Evolutionary conservation across 768 basidiomycete genomes (phyloP).

Genomic region (Rhodotorula graminis): DNA sequence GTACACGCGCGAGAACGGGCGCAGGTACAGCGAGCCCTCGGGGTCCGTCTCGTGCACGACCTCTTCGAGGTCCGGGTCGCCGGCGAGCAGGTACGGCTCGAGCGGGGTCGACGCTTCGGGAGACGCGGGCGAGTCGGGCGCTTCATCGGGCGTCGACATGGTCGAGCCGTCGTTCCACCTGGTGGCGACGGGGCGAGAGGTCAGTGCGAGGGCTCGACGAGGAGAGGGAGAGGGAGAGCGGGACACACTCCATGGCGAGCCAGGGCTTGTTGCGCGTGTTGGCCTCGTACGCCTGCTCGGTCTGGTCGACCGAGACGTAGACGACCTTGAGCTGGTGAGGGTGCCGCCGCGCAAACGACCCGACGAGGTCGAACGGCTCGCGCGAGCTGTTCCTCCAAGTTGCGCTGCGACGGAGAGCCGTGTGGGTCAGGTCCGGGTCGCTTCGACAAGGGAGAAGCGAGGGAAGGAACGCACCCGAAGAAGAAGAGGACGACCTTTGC

Average conservation of each 20-base stretch:
- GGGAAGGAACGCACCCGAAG: conserved; percentile 26
- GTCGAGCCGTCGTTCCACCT: conserved; percentile 42
- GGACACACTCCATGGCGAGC: conserved; percentile 38
- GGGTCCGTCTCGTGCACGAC: conserved; percentile 17
- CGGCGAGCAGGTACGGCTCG: conserved; percentile 41
- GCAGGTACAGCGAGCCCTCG: conserved; percentile 27
- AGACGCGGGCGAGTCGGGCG: not conserved
- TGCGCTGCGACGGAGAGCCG: conserved; percentile 9
- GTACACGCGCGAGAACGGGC: conserved; percentile 40
- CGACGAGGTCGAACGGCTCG: conserved; percentile 21
- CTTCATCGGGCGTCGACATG: not conserved
- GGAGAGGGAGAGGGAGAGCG: not conserved
- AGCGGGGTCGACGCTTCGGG: not conserved
- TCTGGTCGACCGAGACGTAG: conserved; percentile 37
- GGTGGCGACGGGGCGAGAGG: not conserved
- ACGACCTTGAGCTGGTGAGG: conserved; percentile 40
- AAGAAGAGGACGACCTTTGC: conserved; percentile 35
- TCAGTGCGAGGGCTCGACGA: not conserved
- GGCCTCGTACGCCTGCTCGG: conserved; percentile 9
- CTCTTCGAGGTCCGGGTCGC: conserved; percentile 39
- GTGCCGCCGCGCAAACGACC: conserved; percentile 5
- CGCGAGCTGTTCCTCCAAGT: conserved; percentile 16
- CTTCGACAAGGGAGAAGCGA: not conserved
- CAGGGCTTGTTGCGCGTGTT: conserved; percentile 22
- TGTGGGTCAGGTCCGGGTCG: not conserved